phyloP scores from a whole-genome alignment of 1,284 basidiomycete species.

The Baeospora myosura region DNA sequence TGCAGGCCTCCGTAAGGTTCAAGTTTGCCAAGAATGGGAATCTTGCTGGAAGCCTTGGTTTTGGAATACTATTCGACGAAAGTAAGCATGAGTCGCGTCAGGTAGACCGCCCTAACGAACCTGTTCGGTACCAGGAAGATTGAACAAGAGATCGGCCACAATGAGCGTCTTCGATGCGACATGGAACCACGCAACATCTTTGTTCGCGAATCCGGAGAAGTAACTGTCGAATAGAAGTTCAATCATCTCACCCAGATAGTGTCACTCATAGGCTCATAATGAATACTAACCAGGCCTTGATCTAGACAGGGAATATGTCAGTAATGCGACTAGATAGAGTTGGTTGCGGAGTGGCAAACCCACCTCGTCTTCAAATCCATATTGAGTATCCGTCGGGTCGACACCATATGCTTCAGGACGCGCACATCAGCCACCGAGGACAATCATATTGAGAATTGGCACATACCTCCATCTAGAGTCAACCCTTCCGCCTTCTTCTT shows the following conservation, averaged over 20 bases:
- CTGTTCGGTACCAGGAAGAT: constrained; percentile 84
- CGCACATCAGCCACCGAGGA: constrained; percentile 4
- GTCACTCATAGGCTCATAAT: background rate
- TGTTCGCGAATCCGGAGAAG: constrained; percentile 77
- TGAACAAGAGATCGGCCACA: constrained; percentile 86
- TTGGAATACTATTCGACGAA: constrained; percentile 39
- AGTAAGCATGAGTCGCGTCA: background rate
- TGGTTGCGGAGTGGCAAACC: constrained; percentile 16
- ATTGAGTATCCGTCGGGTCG: constrained; percentile 55
- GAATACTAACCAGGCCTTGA: constrained; percentile 56
- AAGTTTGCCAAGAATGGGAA: constrained; percentile 43
- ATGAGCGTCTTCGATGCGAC: constrained; percentile 72
- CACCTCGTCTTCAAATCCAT: constrained; percentile 82
- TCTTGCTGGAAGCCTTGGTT: constrained; percentile 37
- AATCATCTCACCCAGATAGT: background rate
- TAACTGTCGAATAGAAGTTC: constrained; percentile 42
- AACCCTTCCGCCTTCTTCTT: constrained; percentile 32
- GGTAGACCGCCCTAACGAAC: constrained; percentile 26
- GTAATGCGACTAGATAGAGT: constrained; percentile 6
- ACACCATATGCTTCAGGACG: constrained; percentile 49
- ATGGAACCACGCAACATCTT: constrained; percentile 89
- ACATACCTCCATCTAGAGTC: constrained; percentile 53
- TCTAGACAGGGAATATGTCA: constrained; percentile 28
- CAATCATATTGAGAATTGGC: background rate
- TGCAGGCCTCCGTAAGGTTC: constrained; percentile 58